phyloP scores from a whole-genome alignment of 176 grass and related monocot species.

The Panicum miliaceum region DNA sequence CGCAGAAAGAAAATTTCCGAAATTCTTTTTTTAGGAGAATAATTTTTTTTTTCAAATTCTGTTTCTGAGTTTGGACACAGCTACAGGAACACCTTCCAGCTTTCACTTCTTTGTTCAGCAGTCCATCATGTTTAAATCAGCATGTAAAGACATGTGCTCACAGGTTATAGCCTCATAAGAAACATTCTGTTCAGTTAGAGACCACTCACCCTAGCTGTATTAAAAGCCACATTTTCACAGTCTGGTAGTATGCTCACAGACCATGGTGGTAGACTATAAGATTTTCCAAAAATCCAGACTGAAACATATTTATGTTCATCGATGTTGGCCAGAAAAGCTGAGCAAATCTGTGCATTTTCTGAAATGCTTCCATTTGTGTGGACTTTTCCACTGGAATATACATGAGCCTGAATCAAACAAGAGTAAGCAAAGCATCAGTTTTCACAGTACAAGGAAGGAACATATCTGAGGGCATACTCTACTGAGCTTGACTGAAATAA shows the following conservation, averaged over 20 bases:
- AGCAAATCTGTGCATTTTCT: conserved; percentile 71
- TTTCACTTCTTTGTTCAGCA: not conserved
- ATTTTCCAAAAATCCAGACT: conserved; percentile 79
- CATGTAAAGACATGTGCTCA: not conserved
- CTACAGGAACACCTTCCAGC: not conserved
- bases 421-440: conserved; percentile 37
- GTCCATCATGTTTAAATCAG: not conserved
- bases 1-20: not conserved
- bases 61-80: conserved; percentile 13
- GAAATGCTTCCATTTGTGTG: conserved; percentile 61
- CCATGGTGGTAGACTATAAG: conserved; percentile 85
- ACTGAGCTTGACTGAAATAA: not conserved
- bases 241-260: conserved; percentile 97
- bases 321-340: conserved; percentile 95
- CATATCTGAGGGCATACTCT: conserved; percentile 17
- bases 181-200: not conserved
- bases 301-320: conserved; percentile 84
- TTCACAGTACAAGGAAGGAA: conserved; percentile 12
- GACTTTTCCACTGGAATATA: conserved; percentile 72
- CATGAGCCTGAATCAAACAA: conserved; percentile 81
- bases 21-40: not conserved
- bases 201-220: conserved; percentile 78
- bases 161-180: conserved; percentile 24
- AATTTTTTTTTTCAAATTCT: not conserved
- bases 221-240: conserved; percentile 85